Evolutionary conservation across 2,329 filamentous ascomycete genomes (phyloP).

Genomic region (Leptographium wingfieldii): DNA sequence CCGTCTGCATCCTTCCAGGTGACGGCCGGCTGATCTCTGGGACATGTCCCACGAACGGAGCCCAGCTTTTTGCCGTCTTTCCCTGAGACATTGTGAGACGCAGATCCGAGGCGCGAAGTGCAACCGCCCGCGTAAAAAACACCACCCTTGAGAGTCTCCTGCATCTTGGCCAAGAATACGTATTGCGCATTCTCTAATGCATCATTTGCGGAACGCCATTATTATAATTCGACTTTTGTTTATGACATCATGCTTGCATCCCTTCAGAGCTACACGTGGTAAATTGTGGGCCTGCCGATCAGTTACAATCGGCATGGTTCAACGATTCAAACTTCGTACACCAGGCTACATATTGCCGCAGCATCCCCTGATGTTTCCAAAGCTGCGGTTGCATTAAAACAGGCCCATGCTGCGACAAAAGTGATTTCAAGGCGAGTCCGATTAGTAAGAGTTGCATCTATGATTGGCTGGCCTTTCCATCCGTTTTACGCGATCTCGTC

Average conservation of each 20-base stretch:
- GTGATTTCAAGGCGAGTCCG: not conserved
- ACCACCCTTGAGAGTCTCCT: not conserved
- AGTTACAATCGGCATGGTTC: not conserved
- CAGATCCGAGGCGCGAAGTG: no score
- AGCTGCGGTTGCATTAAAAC: not conserved
- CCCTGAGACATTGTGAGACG: constrained; percentile 4
- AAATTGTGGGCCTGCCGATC: not conserved
- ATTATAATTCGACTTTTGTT: not conserved
- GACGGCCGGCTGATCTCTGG: constrained; percentile 18
- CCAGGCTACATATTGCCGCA: not conserved
- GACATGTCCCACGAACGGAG: constrained; percentile 18
- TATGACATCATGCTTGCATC: not conserved
- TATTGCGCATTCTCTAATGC: not conserved
- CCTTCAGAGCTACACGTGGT: not conserved
- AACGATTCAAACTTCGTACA: no score
- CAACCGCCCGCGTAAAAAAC: no score
- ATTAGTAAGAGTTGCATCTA: not conserved
- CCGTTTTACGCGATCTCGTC: not conserved
- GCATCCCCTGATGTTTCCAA: not conserved
- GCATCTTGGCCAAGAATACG: not conserved
- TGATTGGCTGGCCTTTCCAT: not conserved
- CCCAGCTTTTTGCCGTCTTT: constrained; percentile 20
- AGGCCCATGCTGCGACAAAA: not conserved
- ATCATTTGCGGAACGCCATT: not conserved
- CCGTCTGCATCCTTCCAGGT: constrained; percentile 30